These are phyloP conservation scores for Solanum tarapatanum DNA, from an alignment of 257 asterid genomes.

Conservation along the genomic window DNA sequence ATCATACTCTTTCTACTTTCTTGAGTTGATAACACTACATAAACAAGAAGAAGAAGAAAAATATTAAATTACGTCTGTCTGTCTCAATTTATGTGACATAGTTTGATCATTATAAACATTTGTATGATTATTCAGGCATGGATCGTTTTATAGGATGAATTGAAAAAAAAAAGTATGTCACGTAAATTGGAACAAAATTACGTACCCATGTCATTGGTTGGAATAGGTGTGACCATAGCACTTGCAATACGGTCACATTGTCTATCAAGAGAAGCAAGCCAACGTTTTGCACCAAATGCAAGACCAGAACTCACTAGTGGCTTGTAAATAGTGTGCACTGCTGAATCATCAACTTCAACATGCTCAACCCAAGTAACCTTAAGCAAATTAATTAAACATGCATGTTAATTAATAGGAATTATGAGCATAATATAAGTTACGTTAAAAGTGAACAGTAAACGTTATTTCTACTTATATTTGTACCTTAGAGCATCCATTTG, in stretches of 20 bases:
- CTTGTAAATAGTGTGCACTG: constrained; percentile 21
- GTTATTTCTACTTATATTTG: background rate
- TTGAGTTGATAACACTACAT: background rate
- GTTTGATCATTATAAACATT: background rate
- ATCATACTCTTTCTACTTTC: constrained; percentile 21
- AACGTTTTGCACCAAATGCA: constrained; percentile 54
- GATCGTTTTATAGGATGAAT: background rate
- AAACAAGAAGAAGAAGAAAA: background rate
- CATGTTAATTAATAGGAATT: background rate
- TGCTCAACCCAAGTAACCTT: constrained; percentile 64
- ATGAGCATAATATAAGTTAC: background rate
- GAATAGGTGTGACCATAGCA: background rate
- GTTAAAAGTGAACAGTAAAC: background rate
- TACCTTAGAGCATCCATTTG: constrained; percentile 45
- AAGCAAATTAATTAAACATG: background rate
- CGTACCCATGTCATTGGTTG: constrained; percentile 10
- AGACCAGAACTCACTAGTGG: constrained; percentile 38
- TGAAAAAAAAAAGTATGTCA: background rate
- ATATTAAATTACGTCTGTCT: too few relatives aligned
- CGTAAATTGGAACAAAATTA: background rate
- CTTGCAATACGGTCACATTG: constrained; percentile 34
- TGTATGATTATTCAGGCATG: background rate
- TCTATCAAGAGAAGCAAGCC: constrained; percentile 33
- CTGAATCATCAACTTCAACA: constrained; percentile 27
- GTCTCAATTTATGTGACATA: background rate